phyloP scores from a whole-genome alignment of 345 rosid species.

The Erysimum cheiranthoides region DNA sequence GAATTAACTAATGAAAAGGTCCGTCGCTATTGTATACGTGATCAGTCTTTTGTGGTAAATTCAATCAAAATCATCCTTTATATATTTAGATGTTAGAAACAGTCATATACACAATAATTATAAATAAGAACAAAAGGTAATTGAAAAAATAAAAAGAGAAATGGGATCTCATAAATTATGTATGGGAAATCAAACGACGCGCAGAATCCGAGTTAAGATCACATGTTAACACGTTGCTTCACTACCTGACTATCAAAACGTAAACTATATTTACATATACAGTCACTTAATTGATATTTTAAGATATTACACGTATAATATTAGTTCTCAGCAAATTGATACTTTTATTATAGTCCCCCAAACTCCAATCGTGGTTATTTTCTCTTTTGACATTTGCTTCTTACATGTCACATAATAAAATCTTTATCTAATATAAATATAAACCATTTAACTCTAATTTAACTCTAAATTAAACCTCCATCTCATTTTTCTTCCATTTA shows the following conservation, averaged over 20 bases:
- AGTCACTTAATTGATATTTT: neutral
- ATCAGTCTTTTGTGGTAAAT: slow-evolving; percentile 13
- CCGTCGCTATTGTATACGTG: neutral
- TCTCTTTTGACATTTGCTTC: slow-evolving; percentile 24
- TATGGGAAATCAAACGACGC: slow-evolving; percentile 44
- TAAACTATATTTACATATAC: slow-evolving; percentile 1
- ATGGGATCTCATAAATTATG: slow-evolving; percentile 19
- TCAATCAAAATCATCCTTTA: neutral
- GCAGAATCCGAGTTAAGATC: slow-evolving; percentile 42
- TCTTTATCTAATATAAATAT: neutral
- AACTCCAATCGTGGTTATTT: slow-evolving; percentile 15
- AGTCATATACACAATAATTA: neutral
- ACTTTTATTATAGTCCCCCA: slow-evolving; percentile 5
- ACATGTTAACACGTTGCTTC: slow-evolving; percentile 43
- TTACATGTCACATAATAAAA: slow-evolving; percentile 8
- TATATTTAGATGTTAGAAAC: slow-evolving; percentile 8
- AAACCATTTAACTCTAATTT: slow-evolving; percentile 8
- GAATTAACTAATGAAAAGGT: neutral
- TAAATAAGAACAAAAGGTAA: slow-evolving; percentile 2
- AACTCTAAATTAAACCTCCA: neutral
- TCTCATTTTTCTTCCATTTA: neutral
- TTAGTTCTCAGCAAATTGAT: neutral
- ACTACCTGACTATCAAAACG: slow-evolving; percentile 10
- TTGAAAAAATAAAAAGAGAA: neutral
- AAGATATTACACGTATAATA: neutral